These are phyloP conservation scores for Lanmaoa rubissima DNA, from an alignment of 768 basidiomycete species.

Conservation along the genomic window DNA sequence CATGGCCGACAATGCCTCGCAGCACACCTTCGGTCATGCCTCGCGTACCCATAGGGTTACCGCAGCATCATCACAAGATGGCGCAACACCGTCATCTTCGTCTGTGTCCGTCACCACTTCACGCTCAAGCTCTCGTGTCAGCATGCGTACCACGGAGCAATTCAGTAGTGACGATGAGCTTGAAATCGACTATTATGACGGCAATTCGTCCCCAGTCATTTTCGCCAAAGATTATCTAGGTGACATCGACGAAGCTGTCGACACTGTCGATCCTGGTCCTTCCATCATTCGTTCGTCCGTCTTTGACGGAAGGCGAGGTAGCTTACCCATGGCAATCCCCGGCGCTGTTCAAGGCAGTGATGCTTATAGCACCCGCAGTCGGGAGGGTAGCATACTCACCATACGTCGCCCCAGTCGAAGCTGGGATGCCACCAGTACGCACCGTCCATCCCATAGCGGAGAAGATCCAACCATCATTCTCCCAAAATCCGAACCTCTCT, in stretches of 20 bases:
- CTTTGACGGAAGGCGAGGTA: conserved; percentile 44
- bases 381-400: conserved; percentile 58
- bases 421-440: conserved; percentile 44
- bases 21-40: conserved; percentile 49
- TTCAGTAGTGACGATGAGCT: conserved; percentile 51
- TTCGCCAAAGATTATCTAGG: conserved; percentile 42
- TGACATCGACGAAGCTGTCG: conserved; percentile 33
- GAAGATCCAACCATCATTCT: conserved; percentile 31
- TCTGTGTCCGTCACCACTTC: conserved; percentile 42
- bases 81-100: conserved; percentile 40
- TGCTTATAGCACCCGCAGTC: conserved; percentile 38
- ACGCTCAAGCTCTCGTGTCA: conserved; percentile 33
- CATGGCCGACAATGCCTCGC: conserved; percentile 44
- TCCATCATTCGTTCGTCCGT: conserved; percentile 22
- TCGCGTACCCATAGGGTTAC: conserved; percentile 27
- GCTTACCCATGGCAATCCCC: conserved; percentile 62
- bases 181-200: conserved; percentile 40
- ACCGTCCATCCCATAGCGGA: conserved; percentile 18
- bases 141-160: conserved; percentile 35
- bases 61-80: conserved; percentile 24
- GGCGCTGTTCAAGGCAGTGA: conserved; percentile 27
- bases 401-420: conserved; percentile 62
- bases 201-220: conserved; percentile 37
- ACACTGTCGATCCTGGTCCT: conserved; percentile 25
- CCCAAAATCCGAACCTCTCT: conserved; percentile 46